Percentiles rank a stretch among this genome's conserved stretches.
phyloP scores from a whole-genome alignment of 768 basidiomycete genomes.

The Pleurotus citrinopileatus region DNA sequence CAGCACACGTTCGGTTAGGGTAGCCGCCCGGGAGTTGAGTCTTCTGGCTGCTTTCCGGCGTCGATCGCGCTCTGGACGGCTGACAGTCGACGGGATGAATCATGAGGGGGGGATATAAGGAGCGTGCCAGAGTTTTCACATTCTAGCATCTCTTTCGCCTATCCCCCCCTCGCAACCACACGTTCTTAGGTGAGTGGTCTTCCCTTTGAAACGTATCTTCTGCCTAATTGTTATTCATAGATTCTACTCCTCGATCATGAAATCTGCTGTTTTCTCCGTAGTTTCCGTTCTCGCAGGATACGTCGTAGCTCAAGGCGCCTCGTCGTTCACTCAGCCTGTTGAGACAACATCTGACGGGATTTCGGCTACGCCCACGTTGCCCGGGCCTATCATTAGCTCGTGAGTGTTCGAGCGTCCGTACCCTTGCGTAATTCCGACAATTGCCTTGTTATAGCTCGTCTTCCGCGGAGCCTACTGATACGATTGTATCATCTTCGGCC shows the following conservation, averaged over 20 bases:
- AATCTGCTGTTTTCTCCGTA: background rate
- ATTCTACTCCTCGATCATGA: background rate
- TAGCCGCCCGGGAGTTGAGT: background rate
- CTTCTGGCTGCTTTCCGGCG: background rate
- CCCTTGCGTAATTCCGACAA: background rate
- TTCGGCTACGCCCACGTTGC: background rate
- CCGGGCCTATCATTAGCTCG: background rate
- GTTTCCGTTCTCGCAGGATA: constrained; percentile 2
- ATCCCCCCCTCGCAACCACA: background rate
- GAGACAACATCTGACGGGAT: constrained; percentile 1
- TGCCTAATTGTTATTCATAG: no score
- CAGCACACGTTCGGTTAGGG: background rate
- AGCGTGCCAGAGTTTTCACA: background rate
- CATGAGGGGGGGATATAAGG: background rate
- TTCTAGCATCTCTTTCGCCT: background rate
- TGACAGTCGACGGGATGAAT: background rate
- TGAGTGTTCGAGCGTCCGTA: background rate
- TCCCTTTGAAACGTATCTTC: no score
- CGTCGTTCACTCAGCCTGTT: constrained; percentile 5
- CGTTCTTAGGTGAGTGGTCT: no score
- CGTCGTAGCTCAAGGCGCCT: background rate
- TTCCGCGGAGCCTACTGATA: background rate
- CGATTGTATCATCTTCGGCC: background rate
- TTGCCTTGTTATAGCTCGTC: background rate
- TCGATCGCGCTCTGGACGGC: background rate